Evolutionary conservation across 306 rosid genomes (phyloP).

Genomic region (Pterocarpus santalinus): DNA sequence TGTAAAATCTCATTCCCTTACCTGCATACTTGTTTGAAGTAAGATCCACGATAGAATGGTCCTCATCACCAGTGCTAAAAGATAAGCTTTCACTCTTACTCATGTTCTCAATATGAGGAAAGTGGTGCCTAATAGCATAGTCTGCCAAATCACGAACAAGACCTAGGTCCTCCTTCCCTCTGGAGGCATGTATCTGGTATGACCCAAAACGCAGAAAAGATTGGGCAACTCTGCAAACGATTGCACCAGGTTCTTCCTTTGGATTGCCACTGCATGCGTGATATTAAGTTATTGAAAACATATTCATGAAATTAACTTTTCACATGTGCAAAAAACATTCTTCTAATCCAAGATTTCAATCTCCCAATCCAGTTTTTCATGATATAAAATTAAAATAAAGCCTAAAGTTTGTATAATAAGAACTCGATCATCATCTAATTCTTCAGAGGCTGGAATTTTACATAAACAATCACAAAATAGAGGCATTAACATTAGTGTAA

Average conservation of each 20-base stretch:
- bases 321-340: background rate
- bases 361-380: constrained; percentile 25
- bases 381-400: constrained; percentile 5
- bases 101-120: constrained; percentile 91
- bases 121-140: constrained; percentile 87
- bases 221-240: constrained; percentile 91
- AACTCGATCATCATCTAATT: constrained; percentile 24
- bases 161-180: constrained; percentile 80
- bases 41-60: constrained; percentile 85
- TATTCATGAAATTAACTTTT: constrained; percentile 37
- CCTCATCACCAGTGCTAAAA: constrained; percentile 81
- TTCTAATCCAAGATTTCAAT: constrained; percentile 28
- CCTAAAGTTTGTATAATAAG: constrained; percentile 9
- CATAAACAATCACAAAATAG: constrained; percentile 27
- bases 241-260: constrained; percentile 96
- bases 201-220: constrained; percentile 98
- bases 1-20: constrained; percentile 38
- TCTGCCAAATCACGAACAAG: constrained; percentile 87
- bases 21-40: constrained; percentile 99
- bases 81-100: constrained; percentile 86
- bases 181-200: constrained; percentile 85
- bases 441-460: constrained; percentile 18
- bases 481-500: constrained; percentile 12
- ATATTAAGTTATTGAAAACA: constrained; percentile 32
- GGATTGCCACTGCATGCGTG: constrained; percentile 80